Evolutionary conservation across 1,284 basidiomycete genomes (phyloP), one percentile per base, ranked within the genome.

Genomic region (Naganishia cerealis): DNA sequence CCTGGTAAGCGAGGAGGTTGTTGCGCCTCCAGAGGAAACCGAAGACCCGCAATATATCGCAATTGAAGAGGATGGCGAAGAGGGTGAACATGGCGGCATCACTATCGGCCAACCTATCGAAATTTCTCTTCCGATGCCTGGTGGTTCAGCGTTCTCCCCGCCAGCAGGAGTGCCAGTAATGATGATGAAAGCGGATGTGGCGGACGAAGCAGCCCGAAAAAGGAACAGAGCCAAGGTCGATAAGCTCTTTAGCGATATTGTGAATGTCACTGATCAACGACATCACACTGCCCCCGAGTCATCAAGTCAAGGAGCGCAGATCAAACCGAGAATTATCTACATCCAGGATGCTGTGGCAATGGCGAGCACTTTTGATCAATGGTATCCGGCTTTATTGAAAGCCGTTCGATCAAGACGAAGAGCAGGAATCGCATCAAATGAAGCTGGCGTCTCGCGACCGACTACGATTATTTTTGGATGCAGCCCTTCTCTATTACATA

Each of bases 391-490:
- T 39, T 83, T 94, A 16, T 83, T 92, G 12, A 84, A 86, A 50
- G 88, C 90, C 9, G 89, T 93, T 9, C 86, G 87, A 39, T 43
- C 48, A 56, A 58, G 67, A 36, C 59, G 42, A 36, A 54, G 42
- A 21, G 65, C 70, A 21, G 67, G 67, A 16, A 9, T 61, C 5
- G 18, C 57, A 0, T 16, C 33, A 8, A 57, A 59, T n/a, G 50
- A 62, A 33, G 12, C 54, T 6, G 67, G 68, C 4, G 56, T 56
- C 0, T 67, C 72, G 0, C 65, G 73, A 75, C 90, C 91, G 1
- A 90, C 88, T 71, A 87, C 88, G 3, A 89, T 94, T 54, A 83
- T 94, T 6, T 89, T 94, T 73, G 91, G 91, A 24, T 87, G 90
- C 73, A 88, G 90, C 0, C 91, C 92, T 13, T 82, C 90, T 1